Base-by-base conservation (phyloP, 2,329 filamentous ascomycete genomes). In the Trichophyton schoenleinii region DNA sequence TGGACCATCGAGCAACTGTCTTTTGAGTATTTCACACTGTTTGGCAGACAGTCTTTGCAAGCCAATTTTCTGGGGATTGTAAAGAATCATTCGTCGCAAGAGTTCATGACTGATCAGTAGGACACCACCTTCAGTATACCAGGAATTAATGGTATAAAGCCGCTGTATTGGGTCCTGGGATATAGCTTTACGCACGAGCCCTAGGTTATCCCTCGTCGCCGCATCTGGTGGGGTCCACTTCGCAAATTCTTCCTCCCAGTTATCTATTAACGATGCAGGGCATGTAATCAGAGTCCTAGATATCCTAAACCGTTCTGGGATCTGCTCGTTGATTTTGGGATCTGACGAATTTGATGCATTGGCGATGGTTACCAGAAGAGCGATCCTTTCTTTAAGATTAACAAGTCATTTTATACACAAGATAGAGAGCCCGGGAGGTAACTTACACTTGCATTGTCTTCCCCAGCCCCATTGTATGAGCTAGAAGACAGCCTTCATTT, bases 391-490 rank as follows among this genome's bases (percentile, higher is more conserved):
- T 31, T 38, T 13, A 8, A 28, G 13, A 46, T 36, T 38, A 36
- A 20, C n/a, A 46, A 8, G 11, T 2, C 11, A 13, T 9, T 38
- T 13, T 38, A 9, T 44, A 22, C n/a, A 20, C 20, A 60, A 22
- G 49, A n/a, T 48, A 22, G 3, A 31, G 6, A 58, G 28, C 34
- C 20, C 38, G 25, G n/a, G 48, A 22, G 15, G 22, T 22, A 41
- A 74, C 77, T 74, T 73, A 80, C 77, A 90, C 83, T 75, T 96
- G 91, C 86, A 95, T 90, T 0, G 91, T 95, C 75, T 96, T 96
- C 15, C 91, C 91, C 1, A 96, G 75, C 1, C 91, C 91, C 91
- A 96, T 96, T 0, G 88, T 89, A 71, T 96, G 91, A 4, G 91
- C 88, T 20, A 96, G 78, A 11, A 95, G 79, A 69, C 89, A 95